A percentile compares a stretch with the other conserved stretches of the same genome.
Evolutionary conservation across 108 stramenopile genomes (phyloP).

Genomic region (Discostella stelligeroides): DNA sequence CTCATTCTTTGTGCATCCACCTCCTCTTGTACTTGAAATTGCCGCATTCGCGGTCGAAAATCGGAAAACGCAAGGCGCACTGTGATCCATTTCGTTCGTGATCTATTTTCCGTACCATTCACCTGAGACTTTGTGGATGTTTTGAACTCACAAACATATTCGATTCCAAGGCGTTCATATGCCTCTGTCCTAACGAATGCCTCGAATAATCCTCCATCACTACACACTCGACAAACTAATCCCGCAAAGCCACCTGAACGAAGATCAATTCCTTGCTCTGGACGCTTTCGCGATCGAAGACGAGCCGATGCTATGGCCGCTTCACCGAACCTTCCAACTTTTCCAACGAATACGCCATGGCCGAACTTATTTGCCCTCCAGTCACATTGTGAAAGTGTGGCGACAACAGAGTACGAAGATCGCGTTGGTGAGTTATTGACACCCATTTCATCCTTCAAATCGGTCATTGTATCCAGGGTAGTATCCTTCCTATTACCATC

Average conservation of each 20-base stretch:
- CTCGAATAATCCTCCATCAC: conserved; percentile 82
- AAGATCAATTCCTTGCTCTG: conserved; percentile 71
- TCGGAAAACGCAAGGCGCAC: conserved; percentile 56
- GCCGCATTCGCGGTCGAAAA: conserved; percentile 52
- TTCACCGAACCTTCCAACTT: conserved; percentile 57
- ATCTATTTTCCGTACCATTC: conserved; percentile 45
- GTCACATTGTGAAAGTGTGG: conserved; percentile 47
- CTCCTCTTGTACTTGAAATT: conserved; percentile 45
- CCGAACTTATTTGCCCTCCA: conserved; percentile 82
- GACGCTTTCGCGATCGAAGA: conserved; percentile 71
- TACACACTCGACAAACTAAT: conserved; percentile 69
- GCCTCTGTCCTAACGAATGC: conserved; percentile 68
- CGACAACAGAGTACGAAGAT: conserved; percentile 6
- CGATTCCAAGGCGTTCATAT: conserved; percentile 74
- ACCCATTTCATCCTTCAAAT: too few species aligned
- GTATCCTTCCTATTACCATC: conserved; percentile 31
- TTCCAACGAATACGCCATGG: conserved; percentile 80
- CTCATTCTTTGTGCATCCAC: conserved; percentile 20
- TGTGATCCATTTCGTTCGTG: conserved; percentile 65
- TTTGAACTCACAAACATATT: conserved; percentile 79
- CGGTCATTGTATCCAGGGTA: too few species aligned
- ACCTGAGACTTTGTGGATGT: conserved; percentile 62
- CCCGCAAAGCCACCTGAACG: conserved; percentile 72
- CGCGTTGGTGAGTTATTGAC: conserved; percentile 18
- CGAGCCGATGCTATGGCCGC: conserved; percentile 73